Conservation (phyloP, 768 basidiomycete genomes). For the Tricholoma hemisulphureum region DNA sequence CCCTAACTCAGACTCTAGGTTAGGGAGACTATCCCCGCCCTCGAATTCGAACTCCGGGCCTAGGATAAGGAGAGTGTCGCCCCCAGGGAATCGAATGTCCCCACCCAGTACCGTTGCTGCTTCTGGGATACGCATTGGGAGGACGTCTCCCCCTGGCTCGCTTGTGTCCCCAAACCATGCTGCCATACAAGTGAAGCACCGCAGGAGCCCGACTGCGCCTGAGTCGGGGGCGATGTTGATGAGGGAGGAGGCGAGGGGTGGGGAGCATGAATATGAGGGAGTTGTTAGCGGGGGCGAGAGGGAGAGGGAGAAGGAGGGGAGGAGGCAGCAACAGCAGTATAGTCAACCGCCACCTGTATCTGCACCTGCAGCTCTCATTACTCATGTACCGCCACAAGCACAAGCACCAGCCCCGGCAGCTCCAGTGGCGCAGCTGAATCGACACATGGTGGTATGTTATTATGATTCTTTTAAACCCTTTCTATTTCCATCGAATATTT, state of each 20-base stretch:
- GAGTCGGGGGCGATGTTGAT: conserved; percentile 31
- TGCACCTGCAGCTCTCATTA: conserved; percentile 24
- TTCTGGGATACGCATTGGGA: conserved; percentile 21
- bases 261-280: conserved; percentile 24
- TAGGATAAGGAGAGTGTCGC: conserved; percentile 21
- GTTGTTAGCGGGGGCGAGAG: conserved; percentile 32
- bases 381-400: background rate
- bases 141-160: conserved; percentile 31
- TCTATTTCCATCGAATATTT: background rate
- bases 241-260: conserved; percentile 38
- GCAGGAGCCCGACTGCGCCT: conserved; percentile 69
- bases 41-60: too few relatives aligned
- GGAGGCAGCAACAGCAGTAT: conserved; percentile 32
- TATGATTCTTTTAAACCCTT: conserved; percentile 5
- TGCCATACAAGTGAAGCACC: conserved; percentile 44
- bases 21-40: conserved; percentile 13
- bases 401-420: conserved; percentile 26
- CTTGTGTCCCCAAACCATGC: conserved; percentile 7
- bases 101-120: background rate
- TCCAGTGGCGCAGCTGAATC: conserved; percentile 35
- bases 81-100: conserved; percentile 13
- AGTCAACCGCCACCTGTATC: conserved; percentile 35
- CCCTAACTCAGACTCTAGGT: background rate
- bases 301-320: conserved; percentile 35
- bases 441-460: conserved; percentile 41